phyloP scores from a whole-genome alignment of 129 eudicot species.

The Centaurea solstitialis region DNA sequence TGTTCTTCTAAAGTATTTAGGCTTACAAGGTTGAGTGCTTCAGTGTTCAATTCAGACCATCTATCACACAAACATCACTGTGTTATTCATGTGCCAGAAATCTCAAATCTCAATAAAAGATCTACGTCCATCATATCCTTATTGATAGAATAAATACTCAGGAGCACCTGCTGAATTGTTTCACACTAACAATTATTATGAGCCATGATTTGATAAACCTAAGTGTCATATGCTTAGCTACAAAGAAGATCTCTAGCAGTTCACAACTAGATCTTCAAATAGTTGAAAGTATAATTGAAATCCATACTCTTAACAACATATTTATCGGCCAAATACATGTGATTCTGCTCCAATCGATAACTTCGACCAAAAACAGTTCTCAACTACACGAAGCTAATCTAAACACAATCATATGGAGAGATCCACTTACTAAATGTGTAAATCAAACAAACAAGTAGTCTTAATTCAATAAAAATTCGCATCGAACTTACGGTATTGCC shows the following conservation, averaged over 20 bases:
- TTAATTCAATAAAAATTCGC: neutral
- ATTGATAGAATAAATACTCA: neutral
- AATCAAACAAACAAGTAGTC: constrained; percentile 10
- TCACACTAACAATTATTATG: constrained; percentile 2
- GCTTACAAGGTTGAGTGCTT: neutral
- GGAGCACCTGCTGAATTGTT: neutral
- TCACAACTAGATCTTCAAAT: neutral
- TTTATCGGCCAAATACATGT: neutral
- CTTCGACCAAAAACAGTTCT: neutral
- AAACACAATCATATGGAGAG: constrained; percentile 29
- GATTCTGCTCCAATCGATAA: neutral
- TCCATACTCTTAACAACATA: neutral
- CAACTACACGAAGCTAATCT: neutral
- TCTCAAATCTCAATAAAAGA: neutral
- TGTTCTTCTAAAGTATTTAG: neutral
- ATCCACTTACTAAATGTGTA: constrained; percentile 41
- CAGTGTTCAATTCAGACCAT: neutral
- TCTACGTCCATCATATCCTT: neutral
- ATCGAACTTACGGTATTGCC: constrained; percentile 84
- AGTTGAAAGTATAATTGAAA: constrained; percentile 1
- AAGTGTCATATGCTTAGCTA: neutral
- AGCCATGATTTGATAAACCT: neutral
- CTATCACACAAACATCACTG: neutral
- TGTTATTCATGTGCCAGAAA: neutral
- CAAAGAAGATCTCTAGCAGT: constrained; percentile 4